Percentiles rank a stretch among this genome's conserved stretches.
These are phyloP conservation scores for Metschnikowia santaceciliae DNA, from an alignment of 805 yeast species.

Conservation along the genomic window DNA sequence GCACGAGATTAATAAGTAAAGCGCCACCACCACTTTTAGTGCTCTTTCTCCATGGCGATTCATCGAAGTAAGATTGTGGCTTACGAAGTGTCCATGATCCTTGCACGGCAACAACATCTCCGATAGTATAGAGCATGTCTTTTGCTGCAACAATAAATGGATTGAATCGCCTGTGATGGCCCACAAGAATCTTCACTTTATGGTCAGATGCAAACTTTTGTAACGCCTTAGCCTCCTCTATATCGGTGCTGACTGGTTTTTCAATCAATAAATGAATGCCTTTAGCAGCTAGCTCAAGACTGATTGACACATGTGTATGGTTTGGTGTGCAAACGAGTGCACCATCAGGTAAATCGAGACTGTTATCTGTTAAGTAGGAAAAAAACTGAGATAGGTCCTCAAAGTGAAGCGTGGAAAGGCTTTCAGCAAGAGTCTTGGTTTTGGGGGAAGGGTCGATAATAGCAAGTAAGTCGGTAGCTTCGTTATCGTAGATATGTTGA, in stretches of 20 bases:
- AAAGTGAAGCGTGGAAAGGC: conserved; percentile 24
- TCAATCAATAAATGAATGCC: conserved; percentile 36
- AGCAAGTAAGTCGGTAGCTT: conserved; percentile 28
- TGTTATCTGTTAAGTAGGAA: conserved; percentile 19
- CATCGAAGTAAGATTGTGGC: conserved; percentile 31
- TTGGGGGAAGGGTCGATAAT: conserved; percentile 33
- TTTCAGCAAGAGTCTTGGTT: conserved; percentile 28
- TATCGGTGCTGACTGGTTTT: conserved; percentile 32
- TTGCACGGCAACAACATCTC: conserved; percentile 33
- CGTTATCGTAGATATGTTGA: conserved; percentile 25
- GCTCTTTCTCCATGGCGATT: conserved; percentile 32
- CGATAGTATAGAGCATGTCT: conserved; percentile 25
- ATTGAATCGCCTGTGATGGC: conserved; percentile 40
- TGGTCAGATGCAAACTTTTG: conserved; percentile 21
- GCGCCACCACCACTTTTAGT: conserved; percentile 33
- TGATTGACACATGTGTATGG: conserved; percentile 32
- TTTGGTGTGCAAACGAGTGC: conserved; percentile 41
- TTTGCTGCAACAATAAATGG: conserved; percentile 36
- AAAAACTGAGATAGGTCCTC: conserved; percentile 25
- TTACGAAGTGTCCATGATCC: conserved; percentile 38
- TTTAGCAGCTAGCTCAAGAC: conserved; percentile 27
- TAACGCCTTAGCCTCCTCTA: conserved; percentile 30
- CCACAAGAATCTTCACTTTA: conserved; percentile 30
- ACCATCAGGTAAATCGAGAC: conserved; percentile 28
- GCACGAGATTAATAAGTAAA: conserved; percentile 35